phyloP scores from a whole-genome alignment of 352 stramenopile species.

The Thraustochytrium striatum region DNA sequence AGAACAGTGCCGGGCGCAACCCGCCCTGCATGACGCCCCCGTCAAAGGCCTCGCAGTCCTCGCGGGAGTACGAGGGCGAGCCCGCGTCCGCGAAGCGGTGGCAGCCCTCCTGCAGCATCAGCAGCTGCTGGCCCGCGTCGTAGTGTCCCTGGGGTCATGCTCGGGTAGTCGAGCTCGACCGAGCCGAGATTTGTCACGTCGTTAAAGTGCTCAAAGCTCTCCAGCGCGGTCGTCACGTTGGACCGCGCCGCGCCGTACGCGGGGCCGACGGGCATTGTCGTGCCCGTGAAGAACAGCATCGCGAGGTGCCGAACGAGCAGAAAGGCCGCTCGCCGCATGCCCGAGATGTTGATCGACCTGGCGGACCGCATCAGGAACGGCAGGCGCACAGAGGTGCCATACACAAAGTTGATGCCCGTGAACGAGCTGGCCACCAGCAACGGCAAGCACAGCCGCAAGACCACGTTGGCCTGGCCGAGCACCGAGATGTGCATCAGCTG shows the following conservation, averaged over 20 bases:
- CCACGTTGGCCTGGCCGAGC: background rate
- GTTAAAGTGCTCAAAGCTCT: constrained; percentile 12
- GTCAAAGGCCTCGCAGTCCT: too few species aligned
- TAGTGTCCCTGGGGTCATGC: background rate
- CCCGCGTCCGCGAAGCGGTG: too few species aligned
- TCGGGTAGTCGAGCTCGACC: background rate
- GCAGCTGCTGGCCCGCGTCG: background rate
- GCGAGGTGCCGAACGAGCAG: background rate
- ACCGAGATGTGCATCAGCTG: too few species aligned
- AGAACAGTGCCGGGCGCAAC: too few species aligned
- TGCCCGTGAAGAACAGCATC: constrained; percentile 8
- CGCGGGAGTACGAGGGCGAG: too few species aligned
- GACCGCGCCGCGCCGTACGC: background rate
- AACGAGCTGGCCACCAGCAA: background rate
- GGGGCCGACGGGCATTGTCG: background rate
- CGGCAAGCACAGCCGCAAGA: constrained; percentile 1
- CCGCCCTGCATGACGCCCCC: too few species aligned
- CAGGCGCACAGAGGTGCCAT: constrained; percentile 14
- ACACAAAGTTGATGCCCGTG: constrained; percentile 12
- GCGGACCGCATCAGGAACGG: constrained; percentile 2
- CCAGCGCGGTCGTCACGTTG: background rate
- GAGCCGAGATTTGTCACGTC: background rate
- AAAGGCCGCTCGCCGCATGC: constrained; percentile 1
- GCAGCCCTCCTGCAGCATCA: constrained; percentile 21
- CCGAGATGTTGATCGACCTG: constrained; percentile 21